phyloP scores from a whole-genome alignment of 164 flowering plant species.

The Brasenia schreberi region DNA sequence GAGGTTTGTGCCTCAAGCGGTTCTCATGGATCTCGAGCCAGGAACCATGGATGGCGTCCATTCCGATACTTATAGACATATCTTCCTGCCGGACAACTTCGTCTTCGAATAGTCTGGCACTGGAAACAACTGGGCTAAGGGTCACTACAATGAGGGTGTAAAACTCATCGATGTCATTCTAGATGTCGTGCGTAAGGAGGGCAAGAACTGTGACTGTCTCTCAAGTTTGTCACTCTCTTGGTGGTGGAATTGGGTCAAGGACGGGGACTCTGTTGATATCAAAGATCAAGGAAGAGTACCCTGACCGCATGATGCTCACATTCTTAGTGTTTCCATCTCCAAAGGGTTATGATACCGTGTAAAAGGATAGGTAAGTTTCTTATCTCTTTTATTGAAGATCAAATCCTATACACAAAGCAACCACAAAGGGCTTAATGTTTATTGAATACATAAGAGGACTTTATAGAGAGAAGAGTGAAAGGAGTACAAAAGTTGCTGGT shows the following conservation, averaged over 20 bases:
- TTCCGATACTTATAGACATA: constrained; percentile 33
- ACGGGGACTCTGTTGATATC: constrained; percentile 54
- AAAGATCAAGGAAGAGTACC: constrained; percentile 49
- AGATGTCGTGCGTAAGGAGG: constrained; percentile 54
- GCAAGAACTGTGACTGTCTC: constrained; percentile 16
- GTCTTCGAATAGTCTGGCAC: constrained; percentile 12
- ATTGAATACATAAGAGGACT: no score
- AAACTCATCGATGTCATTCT: constrained; percentile 25
- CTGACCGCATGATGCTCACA: constrained; percentile 48
- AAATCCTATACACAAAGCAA: no score
- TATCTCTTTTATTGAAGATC: no score
- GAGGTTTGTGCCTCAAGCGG: constrained; percentile 43
- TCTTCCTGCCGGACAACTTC: constrained; percentile 13
- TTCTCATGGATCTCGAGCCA: constrained; percentile 53
- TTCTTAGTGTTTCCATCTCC: constrained; percentile 48
- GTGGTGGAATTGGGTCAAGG: constrained; percentile 51
- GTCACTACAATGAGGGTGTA: constrained; percentile 12
- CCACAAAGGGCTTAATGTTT: no score
- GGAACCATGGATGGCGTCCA: constrained; percentile 44
- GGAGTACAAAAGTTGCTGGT: no score
- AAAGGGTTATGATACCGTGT: constrained; percentile 38
- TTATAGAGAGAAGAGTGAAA: no score
- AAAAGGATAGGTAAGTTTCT: no score
- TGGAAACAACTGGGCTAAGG: constrained; percentile 15
- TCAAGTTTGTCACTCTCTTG: constrained; percentile 48